phyloP scores from a whole-genome alignment of 305 asterid genomes.

The Salvia sclarea region DNA sequence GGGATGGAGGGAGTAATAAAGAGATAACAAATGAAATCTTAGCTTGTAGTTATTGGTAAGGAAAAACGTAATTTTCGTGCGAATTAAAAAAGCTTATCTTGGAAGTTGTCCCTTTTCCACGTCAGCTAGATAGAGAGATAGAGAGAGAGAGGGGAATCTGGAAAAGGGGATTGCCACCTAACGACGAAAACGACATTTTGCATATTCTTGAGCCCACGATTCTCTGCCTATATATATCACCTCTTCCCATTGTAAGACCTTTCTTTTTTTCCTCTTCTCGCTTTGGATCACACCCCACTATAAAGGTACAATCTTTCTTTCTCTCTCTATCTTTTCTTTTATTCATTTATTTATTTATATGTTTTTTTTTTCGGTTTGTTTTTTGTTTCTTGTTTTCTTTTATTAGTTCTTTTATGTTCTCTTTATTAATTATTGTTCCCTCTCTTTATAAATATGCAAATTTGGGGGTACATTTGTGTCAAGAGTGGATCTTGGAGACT shows the following conservation, averaged over 20 bases:
- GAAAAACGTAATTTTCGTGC: neutral
- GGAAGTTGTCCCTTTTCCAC: slow-evolving; percentile 32
- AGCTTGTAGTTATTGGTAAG: no score
- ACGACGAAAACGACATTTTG: slow-evolving; percentile 40
- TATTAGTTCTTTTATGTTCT: neutral
- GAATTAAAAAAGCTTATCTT: slow-evolving; percentile 27
- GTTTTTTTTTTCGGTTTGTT: neutral
- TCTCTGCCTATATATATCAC: slow-evolving; percentile 40
- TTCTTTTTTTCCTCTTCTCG: slow-evolving; percentile 28
- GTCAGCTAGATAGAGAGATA: slow-evolving; percentile 32
- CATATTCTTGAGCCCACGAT: slow-evolving; percentile 35
- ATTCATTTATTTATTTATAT: neutral
- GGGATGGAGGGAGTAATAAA: no score
- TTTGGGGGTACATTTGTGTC: slow-evolving; percentile 3
- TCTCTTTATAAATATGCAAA: neutral
- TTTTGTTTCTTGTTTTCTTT: neutral
- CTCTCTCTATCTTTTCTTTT: neutral
- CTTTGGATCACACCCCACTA: slow-evolving; percentile 8
- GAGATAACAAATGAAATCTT: no score
- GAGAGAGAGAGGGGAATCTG: slow-evolving; percentile 31
- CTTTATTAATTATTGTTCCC: neutral
- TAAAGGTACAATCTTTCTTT: slow-evolving; percentile 33
- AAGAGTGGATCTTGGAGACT: slow-evolving; percentile 21
- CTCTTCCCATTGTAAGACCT: neutral
- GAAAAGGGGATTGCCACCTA: slow-evolving; percentile 37